Conservation (phyloP, 306 rosid species). For the Glycyrrhiza uralensis region DNA sequence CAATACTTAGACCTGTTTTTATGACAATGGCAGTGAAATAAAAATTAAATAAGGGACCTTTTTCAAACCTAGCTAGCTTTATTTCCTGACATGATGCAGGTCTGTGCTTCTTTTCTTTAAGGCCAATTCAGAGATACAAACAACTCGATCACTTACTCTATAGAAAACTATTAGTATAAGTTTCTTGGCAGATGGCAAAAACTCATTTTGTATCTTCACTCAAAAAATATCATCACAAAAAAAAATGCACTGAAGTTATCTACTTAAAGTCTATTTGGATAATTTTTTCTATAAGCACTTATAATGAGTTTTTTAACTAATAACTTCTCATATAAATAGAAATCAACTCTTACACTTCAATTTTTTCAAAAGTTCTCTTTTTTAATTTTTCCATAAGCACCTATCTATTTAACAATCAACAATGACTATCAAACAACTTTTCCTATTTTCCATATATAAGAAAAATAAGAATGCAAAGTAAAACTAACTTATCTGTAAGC, state of each 20-base stretch:
- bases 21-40: neutral
- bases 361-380: no score
- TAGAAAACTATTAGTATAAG: neutral
- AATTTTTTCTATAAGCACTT: no score
- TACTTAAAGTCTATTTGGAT: no score
- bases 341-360: no score
- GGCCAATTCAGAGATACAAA: neutral
- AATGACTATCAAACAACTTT: no score
- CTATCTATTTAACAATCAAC: no score
- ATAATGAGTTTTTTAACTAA: no score
- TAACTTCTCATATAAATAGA: no score
- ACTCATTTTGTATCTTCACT: neutral
- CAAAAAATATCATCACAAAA: neutral
- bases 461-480: no score
- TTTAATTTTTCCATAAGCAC: no score
- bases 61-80: neutral
- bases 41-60: neutral
- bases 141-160: neutral
- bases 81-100: neutral
- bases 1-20: neutral
- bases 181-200: neutral
- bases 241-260: neutral
- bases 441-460: no score
- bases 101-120: neutral
- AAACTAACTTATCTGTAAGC: no score